phyloP scores from a whole-genome alignment of 352 stramenopile genomes.

The Peronospora belbahrii region DNA sequence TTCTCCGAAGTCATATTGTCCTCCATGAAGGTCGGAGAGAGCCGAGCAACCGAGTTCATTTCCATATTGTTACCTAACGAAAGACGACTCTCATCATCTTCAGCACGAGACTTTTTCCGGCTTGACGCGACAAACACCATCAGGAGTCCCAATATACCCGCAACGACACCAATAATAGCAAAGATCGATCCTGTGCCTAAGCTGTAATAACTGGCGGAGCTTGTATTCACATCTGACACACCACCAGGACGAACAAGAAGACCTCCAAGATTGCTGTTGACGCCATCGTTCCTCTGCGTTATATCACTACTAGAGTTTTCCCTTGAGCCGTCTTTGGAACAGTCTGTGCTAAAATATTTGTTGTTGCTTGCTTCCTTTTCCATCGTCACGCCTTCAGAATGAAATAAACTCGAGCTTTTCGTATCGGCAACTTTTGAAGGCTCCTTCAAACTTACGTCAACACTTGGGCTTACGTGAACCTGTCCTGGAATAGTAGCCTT shows the following conservation, averaged over 20 bases:
- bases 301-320: not conserved
- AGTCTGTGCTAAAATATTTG: not conserved
- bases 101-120: constrained; percentile 49
- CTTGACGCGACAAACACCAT: constrained; percentile 51
- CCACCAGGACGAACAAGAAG: constrained; percentile 24
- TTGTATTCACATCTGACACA: constrained; percentile 40
- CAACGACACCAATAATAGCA: constrained; percentile 62
- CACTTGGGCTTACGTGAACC: constrained; percentile 22
- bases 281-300: constrained; percentile 4
- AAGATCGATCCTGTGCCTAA: constrained; percentile 57
- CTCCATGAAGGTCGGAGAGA: constrained; percentile 52
- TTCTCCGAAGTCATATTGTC: constrained; percentile 28
- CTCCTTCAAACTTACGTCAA: constrained; percentile 11
- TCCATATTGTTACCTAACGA: constrained; percentile 39
- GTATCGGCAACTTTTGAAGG: not conserved
- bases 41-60: constrained; percentile 31
- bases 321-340: not conserved
- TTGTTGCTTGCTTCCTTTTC: constrained; percentile 5
- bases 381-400: not conserved
- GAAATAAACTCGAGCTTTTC: not conserved
- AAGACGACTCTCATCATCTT: constrained; percentile 43
- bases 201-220: constrained; percentile 40
- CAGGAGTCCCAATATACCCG: constrained; percentile 49
- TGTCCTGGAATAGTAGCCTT: constrained; percentile 11
- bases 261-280: constrained; percentile 5